phyloP scores from a whole-genome alignment of 495 filamentous ascomycete genomes.

The Neurospora sp. region DNA sequence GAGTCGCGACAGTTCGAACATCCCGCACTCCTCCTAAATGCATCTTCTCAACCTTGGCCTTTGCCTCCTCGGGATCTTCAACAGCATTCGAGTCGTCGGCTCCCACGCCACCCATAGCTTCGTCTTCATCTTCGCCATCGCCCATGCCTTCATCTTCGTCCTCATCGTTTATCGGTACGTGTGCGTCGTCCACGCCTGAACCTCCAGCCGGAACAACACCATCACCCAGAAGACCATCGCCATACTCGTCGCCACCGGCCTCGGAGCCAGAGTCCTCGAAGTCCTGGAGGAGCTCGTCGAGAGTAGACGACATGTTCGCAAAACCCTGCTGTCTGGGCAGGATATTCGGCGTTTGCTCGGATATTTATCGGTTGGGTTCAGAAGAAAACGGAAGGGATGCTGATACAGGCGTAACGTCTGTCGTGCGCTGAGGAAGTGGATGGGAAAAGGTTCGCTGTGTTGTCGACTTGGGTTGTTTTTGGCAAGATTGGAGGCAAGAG shows the following conservation, averaged over 20 bases:
- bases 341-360: not conserved
- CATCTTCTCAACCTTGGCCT: constrained; percentile 71
- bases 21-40: constrained; percentile 60
- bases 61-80: constrained; percentile 58
- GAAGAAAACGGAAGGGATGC: too few species aligned
- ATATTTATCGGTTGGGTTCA: not conserved
- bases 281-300: constrained; percentile 78
- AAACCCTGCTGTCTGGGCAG: not conserved
- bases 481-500: not conserved
- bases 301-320: constrained; percentile 61
- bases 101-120: constrained; percentile 43
- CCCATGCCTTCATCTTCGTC: constrained; percentile 36
- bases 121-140: constrained; percentile 42
- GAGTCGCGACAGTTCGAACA: constrained; percentile 59
- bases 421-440: not conserved
- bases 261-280: constrained; percentile 70
- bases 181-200: constrained; percentile 19
- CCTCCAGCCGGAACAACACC: constrained; percentile 1
- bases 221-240: constrained; percentile 31
- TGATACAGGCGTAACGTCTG: not conserved
- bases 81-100: constrained; percentile 31
- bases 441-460: not conserved
- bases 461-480: not conserved
- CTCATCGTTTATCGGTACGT: constrained; percentile 32
- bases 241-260: constrained; percentile 43